Conservation (phyloP, 768 basidiomycete species). For the Kwoniella mangroviensis region DNA sequence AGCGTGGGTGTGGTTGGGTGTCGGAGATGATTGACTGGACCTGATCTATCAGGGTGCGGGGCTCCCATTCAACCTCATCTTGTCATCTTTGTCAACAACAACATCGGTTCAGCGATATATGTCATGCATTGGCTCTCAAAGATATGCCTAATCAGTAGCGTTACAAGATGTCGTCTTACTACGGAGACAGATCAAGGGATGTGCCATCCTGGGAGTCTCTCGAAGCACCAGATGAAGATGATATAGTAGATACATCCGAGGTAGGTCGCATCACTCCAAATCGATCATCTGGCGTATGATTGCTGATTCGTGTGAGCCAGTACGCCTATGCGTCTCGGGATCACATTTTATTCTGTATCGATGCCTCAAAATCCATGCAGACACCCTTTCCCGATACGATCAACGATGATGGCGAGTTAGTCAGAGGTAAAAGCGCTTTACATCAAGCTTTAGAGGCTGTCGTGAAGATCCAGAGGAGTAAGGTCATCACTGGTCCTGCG, state of each 20-base stretch:
- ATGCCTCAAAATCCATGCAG: conserved; percentile 90
- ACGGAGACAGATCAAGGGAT: conserved; percentile 41
- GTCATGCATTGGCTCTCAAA: too few species aligned
- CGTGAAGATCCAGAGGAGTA: conserved; percentile 84
- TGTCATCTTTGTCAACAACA: conserved; percentile 2
- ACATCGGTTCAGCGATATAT: not conserved
- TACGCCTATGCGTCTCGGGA: conserved; percentile 76
- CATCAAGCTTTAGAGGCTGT: conserved; percentile 80
- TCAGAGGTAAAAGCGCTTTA: conserved; percentile 68
- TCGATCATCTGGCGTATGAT: not conserved
- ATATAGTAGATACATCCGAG: conserved; percentile 49
- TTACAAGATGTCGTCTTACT: conserved; percentile 44
- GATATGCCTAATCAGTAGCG: too few species aligned
- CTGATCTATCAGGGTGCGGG: not conserved
- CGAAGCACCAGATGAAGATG: conserved; percentile 47
- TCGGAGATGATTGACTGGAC: conserved; percentile 4
- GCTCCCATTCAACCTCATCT: not conserved
- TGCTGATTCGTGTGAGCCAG: conserved; percentile 56
- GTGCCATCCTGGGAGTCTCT: conserved; percentile 50
- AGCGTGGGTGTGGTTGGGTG: not conserved
- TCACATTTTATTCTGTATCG: conserved; percentile 92
- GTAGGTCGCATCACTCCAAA: conserved; percentile 22
- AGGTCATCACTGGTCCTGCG: conserved; percentile 83
- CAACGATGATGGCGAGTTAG: conserved; percentile 63
- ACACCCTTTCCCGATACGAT: conserved; percentile 66